phyloP scores from a whole-genome alignment of 768 basidiomycete genomes.

The Dendrothele bispora region DNA sequence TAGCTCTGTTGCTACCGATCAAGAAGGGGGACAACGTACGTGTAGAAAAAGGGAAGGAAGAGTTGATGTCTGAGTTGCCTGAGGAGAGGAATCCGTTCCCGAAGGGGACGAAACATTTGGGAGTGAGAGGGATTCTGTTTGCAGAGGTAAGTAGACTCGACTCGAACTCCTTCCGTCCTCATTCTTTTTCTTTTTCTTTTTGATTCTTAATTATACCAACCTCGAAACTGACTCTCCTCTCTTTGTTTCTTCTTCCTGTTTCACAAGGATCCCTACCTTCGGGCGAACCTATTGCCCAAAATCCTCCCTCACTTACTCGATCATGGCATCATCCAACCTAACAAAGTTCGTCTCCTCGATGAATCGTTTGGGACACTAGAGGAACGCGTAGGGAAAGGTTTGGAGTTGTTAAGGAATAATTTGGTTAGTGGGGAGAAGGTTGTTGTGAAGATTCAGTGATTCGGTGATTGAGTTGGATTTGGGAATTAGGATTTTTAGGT shows the following conservation, averaged over 20 bases:
- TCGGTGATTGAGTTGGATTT: too few species aligned
- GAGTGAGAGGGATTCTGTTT: slow-evolving; percentile 41
- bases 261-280: slow-evolving; percentile 43
- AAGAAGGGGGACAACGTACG: slow-evolving; percentile 41
- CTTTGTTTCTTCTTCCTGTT: neutral
- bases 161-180: too few species aligned
- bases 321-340: slow-evolving; percentile 39
- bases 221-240: too few species aligned
- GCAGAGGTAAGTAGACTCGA: slow-evolving; percentile 39
- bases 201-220: neutral
- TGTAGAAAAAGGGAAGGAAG: slow-evolving; percentile 21
- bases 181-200: too few species aligned
- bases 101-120: slow-evolving; percentile 30
- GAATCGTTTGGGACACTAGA: slow-evolving; percentile 40
- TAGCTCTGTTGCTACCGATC: slow-evolving; percentile 45
- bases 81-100: slow-evolving; percentile 36
- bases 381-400: slow-evolving; percentile 38
- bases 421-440: slow-evolving; percentile 52
- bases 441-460: slow-evolving; percentile 34
- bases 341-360: slow-evolving; percentile 37
- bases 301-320: slow-evolving; percentile 43
- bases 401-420: slow-evolving; percentile 45
- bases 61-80: slow-evolving; percentile 33
- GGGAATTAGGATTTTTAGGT: too few species aligned
- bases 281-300: slow-evolving; percentile 41